Conservation (phyloP, 768 basidiomycete species). For the Mycena filopes region DNA sequence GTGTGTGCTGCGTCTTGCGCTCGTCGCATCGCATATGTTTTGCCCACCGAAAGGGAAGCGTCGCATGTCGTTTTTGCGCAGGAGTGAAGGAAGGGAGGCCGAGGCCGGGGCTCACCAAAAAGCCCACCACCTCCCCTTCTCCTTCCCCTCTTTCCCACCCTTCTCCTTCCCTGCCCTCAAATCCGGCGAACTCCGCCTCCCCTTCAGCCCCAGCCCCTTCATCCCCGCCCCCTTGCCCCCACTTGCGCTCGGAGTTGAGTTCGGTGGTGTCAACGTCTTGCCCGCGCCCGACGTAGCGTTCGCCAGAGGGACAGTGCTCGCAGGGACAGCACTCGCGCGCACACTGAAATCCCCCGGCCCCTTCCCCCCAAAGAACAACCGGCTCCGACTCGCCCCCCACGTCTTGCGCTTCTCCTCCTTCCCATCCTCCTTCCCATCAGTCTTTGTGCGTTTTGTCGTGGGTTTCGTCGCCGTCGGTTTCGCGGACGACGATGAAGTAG, state of each 20-base stretch:
- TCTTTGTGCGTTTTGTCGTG: not conserved
- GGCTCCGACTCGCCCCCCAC: slow-evolving; percentile 5
- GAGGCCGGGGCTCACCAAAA: slow-evolving; percentile 22
- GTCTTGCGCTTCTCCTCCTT: slow-evolving; percentile 6
- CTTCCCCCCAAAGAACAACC: slow-evolving; percentile 22
- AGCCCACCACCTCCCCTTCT: slow-evolving; percentile 22
- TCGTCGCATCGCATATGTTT: too few relatives aligned
- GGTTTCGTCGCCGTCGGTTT: not conserved
- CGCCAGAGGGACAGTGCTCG: too few relatives aligned
- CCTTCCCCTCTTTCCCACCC: not conserved
- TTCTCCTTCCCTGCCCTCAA: not conserved
- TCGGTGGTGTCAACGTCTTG: not conserved
- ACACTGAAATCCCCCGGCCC: slow-evolving; percentile 4
- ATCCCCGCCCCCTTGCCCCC: not conserved
- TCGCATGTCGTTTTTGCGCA: too few relatives aligned
- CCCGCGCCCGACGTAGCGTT: not conserved
- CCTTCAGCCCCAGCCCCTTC: not conserved
- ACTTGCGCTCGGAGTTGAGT: not conserved
- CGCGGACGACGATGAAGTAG: too few relatives aligned
- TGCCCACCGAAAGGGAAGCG: too few relatives aligned
- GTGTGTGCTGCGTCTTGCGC: too few relatives aligned
- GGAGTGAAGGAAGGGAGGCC: too few relatives aligned
- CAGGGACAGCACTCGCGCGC: too few relatives aligned
- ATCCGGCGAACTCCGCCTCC: slow-evolving; percentile 17
- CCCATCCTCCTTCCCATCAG: not conserved